Evolutionary conservation across 352 stramenopile genomes (phyloP), one percentile per base, ranked within the genome.

Genomic region (Aphanomyces cochlioides): DNA sequence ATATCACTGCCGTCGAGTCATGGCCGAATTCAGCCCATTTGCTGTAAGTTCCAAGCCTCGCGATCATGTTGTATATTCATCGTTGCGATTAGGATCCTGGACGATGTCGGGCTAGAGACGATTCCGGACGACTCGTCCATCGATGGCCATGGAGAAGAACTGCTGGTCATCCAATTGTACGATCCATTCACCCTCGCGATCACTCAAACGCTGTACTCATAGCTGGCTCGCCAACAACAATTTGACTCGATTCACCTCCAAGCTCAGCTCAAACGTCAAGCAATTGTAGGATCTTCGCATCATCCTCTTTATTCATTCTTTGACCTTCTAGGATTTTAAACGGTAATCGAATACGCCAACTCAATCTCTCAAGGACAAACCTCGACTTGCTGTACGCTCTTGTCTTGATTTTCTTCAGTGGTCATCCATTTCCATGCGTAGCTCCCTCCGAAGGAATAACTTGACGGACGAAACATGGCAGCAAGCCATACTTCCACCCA

Each of bases 161-260:
- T 70, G 40, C 17, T 21, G 15, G 64, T 34, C 12, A 38, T 61
- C 4, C 40, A 54, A 37, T 34, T 70, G 64, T 70, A 63, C 47
- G 48, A 38, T 12, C 50, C 19, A 58, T 58, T 15, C 13, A 53
- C 13, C 45, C 45, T 19, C 45, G n/a, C 45, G 13, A 19, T 53
- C 45, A n/a, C 45, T n/a, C 45, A 53, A 53, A 15, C 13, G 2
- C 1, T 53, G 50, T 19, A n/a, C 19, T 48, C 1, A 45, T 47
- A 70, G 64, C 7, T 41, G 61, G 37, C 8, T 70, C 4, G 3
- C 28, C 13, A 8, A 45, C 15, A 70, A 70, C 47, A 63, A 70
- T 7, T 12, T 70, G 7, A 63, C 64, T 10, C n/a, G 47, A 13
- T 56, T 70, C 6, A 37, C 41, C 39, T 60, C 59, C 10, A 67